These are phyloP conservation scores for Vitis hybrid DNA, from an alignment of 177 flowering plant species.

Conservation along the genomic window DNA sequence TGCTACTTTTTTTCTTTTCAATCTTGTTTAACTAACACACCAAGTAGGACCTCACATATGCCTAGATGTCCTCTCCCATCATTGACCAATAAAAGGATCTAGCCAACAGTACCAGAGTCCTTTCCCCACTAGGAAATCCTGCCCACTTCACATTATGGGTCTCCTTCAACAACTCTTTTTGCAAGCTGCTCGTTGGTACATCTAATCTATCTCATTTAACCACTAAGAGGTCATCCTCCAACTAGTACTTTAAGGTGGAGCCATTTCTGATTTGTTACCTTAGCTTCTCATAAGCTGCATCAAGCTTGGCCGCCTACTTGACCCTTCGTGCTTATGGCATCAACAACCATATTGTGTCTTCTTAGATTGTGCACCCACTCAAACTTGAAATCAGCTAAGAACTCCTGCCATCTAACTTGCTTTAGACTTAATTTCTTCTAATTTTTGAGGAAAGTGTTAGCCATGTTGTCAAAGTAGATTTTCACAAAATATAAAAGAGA, in stretches of 20 bases:
- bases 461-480: background rate
- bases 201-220: slow-evolving; percentile 7
- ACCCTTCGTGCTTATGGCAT: background rate
- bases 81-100: slow-evolving; percentile 11
- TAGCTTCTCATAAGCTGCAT: background rate
- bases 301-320: no score
- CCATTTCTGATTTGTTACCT: background rate
- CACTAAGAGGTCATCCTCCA: slow-evolving; percentile 1
- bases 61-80: slow-evolving; percentile 1
- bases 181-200: background rate
- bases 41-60: no score
- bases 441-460: background rate
- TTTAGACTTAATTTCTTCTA: background rate
- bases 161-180: slow-evolving; percentile 5
- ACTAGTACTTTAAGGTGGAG: slow-evolving; percentile 11
- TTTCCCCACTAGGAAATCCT: slow-evolving; percentile 4
- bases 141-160: slow-evolving; percentile 16
- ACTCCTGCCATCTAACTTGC: slow-evolving; percentile 6
- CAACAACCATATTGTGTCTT: background rate
- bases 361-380: background rate
- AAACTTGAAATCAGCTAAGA: slow-evolving; percentile 6
- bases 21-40: no score
- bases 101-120: slow-evolving; percentile 1
- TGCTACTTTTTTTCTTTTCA: no score
- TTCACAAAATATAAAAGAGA: no score